These are phyloP conservation scores for Diutina catenulata DNA, from an alignment of 1,139 yeast species.

Conservation along the genomic window DNA sequence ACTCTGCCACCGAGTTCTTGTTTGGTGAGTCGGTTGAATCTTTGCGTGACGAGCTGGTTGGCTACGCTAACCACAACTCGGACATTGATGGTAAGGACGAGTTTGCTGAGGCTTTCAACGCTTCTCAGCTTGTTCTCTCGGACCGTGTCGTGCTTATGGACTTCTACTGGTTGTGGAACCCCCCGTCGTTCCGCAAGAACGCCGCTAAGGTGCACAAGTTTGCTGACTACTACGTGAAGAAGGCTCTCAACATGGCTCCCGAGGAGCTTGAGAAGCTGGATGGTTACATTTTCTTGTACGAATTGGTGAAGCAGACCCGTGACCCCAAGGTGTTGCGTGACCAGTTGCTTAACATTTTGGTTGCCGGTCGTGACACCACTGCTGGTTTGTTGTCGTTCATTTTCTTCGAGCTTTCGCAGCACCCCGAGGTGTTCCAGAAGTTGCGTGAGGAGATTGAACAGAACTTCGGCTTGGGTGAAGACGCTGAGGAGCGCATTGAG, in stretches of 20 bases:
- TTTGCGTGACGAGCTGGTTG: constrained; percentile 18
- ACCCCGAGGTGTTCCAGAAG: constrained; percentile 14
- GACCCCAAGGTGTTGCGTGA: constrained; percentile 17
- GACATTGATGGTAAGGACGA: constrained; percentile 12
- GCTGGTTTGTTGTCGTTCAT: constrained; percentile 19
- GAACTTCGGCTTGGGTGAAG: constrained; percentile 16
- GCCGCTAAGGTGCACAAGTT: constrained; percentile 21
- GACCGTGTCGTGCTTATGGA: constrained; percentile 19
- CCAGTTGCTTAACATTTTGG: constrained; percentile 19
- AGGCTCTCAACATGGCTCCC: constrained; percentile 17
- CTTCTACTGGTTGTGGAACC: constrained; percentile 18
- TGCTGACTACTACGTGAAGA: constrained; percentile 17
- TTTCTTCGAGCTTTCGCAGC: constrained; percentile 16
- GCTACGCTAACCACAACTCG: constrained; percentile 9
- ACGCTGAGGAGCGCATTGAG: constrained; percentile 15
- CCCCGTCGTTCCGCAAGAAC: constrained; percentile 18
- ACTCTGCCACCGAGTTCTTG: constrained; percentile 11
- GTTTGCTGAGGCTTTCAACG: constrained; percentile 22
- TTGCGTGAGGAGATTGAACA: constrained; percentile 14
- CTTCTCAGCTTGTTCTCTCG: constrained; percentile 19
- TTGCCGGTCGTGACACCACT: constrained; percentile 24
- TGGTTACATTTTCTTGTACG: constrained; percentile 18
- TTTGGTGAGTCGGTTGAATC: constrained; percentile 11
- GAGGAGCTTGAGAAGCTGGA: constrained; percentile 15
- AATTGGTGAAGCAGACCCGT: constrained; percentile 18